Conservation (phyloP, 306 rosid species). For the Vigna reflexopilosa region DNA sequence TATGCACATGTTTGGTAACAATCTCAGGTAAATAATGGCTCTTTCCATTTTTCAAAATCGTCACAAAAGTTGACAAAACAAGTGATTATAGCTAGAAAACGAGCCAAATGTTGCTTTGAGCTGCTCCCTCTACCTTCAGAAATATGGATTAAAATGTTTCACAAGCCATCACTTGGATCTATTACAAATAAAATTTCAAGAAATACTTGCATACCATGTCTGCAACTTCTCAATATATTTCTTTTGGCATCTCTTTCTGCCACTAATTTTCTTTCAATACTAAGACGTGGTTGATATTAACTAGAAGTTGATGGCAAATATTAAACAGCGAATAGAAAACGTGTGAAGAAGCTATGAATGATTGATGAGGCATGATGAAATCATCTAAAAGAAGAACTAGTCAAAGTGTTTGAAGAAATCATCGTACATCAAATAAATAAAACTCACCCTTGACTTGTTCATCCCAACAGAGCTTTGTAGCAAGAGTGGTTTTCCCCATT, state of each 20-base stretch:
- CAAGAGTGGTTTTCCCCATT: conserved; percentile 65
- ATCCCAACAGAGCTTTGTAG: conserved; percentile 53
- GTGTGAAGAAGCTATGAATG: neutral
- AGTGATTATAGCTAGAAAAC: neutral
- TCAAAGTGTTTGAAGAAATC: neutral
- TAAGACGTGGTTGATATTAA: neutral
- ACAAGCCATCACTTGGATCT: neutral
- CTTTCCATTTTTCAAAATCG: neutral
- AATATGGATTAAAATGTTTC: neutral
- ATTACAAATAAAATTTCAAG: neutral
- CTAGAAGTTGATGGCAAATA: neutral
- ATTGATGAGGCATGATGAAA: neutral
- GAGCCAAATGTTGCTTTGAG: neutral
- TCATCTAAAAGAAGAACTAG: neutral
- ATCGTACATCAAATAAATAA: neutral
- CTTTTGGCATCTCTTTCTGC: neutral
- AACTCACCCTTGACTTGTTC: conserved; percentile 50
- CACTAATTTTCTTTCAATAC: neutral
- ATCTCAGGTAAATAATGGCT: neutral
- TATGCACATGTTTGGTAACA: neutral
- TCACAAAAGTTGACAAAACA: neutral
- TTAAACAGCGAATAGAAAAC: neutral
- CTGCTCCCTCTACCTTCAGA: neutral
- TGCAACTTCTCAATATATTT: neutral
- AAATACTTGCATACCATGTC: neutral